Base-by-base conservation (phyloP, 176 grass and related monocot species). In the Zoysia pacifica region DNA sequence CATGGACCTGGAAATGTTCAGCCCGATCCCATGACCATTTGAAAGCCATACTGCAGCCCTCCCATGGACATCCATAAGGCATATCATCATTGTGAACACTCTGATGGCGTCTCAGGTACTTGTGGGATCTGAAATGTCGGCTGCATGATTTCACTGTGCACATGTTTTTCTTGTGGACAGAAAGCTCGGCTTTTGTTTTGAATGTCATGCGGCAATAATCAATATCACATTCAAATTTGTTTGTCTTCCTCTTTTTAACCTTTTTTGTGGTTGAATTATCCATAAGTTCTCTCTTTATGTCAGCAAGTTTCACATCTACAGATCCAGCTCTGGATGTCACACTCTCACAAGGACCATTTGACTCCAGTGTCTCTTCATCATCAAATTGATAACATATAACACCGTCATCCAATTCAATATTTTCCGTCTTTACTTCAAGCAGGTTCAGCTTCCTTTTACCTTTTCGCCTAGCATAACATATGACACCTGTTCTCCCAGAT, bases 1-100 rank as follows among this genome's bases (percentile, higher is more conserved):
- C 88, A 81, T 94, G 92, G 43, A 89, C 37, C 45, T 88, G 62
- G 65, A 94, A 83, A 85, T 94, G 92, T 62, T 94, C 92, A 51
- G 84, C 72, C 69, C 82, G 84, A 64, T 87, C 78, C 86, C 92
- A 89, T 85, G 83, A 81, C 69, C 65, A 94, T 53, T 91, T 94
- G 89, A 94, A 94, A 83, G 84, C 66, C 89, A 89, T 91, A 81
- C 28, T 53, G 63, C 92, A 94, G 69, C 79, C 81, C 71, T 94
- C 87, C 92, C 92, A 94, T 39, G 92, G 92, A 44, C 92, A 94
- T 67, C 80, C 52, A 16, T 0, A 55, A 55, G 52, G 15, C 18
- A 4, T 6, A 55, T 55, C 5, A 18, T 13, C 18, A 55, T 15
- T 55, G 15, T 55, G 52, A 55, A 55, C 14, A 15, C 52, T 55